phyloP scores from a whole-genome alignment of 768 basidiomycete species.

The Strobilomyces confusus region DNA sequence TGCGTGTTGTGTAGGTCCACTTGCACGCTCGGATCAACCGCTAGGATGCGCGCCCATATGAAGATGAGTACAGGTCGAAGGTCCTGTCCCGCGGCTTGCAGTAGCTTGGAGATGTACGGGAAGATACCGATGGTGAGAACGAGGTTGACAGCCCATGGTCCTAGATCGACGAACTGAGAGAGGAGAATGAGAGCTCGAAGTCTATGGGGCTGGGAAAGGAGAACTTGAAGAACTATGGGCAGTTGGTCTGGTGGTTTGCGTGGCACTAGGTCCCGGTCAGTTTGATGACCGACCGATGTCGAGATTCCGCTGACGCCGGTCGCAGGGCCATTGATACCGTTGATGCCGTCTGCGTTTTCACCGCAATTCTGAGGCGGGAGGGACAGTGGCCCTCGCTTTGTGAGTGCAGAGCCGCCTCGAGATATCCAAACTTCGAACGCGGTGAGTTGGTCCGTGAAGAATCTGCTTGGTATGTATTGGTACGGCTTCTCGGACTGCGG shows the following conservation, averaged over 20 bases:
- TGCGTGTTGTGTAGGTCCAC: constrained; percentile 78
- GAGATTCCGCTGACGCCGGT: constrained; percentile 16
- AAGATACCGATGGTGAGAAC: constrained; percentile 97
- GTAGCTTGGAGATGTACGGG: constrained; percentile 94
- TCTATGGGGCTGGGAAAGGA: constrained; percentile 93
- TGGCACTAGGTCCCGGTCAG: constrained; percentile 55
- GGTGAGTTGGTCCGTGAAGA: constrained; percentile 94
- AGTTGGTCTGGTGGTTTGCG: constrained; percentile 95
- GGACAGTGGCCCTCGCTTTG: constrained; percentile 70
- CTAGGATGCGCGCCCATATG: constrained; percentile 97
- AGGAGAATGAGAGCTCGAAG: constrained; percentile 92
- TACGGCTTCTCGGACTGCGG: constrained; percentile 47
- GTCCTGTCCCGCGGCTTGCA: constrained; percentile 92
- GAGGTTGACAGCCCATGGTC: constrained; percentile 97
- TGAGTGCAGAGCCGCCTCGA: constrained; percentile 82
- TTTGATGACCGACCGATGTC: constrained; percentile 3
- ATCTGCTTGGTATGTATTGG: constrained; percentile 79
- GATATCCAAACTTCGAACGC: constrained; percentile 99
- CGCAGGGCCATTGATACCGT: constrained; percentile 12
- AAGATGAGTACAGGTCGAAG: constrained; percentile 97
- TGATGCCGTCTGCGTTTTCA: constrained; percentile 25
- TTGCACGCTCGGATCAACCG: constrained; percentile 93
- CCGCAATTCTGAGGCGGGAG: constrained; percentile 48
- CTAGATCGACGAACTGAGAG: constrained; percentile 96
- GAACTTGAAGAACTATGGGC: constrained; percentile 95